Conservation (phyloP, 2,329 filamentous ascomycete species). For the Diaporthe eres region DNA sequence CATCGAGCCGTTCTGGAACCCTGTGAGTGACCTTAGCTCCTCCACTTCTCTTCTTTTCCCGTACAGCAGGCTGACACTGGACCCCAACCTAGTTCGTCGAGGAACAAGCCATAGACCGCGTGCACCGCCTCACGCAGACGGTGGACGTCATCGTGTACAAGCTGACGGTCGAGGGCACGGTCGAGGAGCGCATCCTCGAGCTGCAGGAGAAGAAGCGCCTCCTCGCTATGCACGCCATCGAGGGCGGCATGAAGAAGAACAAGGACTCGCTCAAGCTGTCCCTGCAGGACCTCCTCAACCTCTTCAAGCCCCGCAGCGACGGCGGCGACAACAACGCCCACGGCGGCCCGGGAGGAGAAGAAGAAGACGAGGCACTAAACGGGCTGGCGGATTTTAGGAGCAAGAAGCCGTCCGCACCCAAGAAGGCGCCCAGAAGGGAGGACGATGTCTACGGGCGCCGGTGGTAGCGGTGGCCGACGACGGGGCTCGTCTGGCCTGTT, state of each 20-base stretch:
- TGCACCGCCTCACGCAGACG: slow-evolving; percentile 97
- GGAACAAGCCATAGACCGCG: slow-evolving; percentile 98
- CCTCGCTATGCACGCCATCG: slow-evolving; percentile 92
- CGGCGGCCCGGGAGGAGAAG: slow-evolving; percentile 40
- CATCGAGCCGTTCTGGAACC: slow-evolving; percentile 98
- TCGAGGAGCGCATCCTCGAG: slow-evolving; percentile 95
- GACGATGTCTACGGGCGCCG: slow-evolving; percentile 60
- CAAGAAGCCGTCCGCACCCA: slow-evolving; percentile 46
- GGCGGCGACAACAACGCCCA: slow-evolving; percentile 47
- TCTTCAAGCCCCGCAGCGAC: slow-evolving; percentile 76
- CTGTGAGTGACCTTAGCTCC: slow-evolving; percentile 65
- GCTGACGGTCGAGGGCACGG: slow-evolving; percentile 86
- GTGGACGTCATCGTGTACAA: slow-evolving; percentile 96
- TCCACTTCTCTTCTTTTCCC: not conserved
- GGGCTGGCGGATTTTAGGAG: slow-evolving; percentile 41
- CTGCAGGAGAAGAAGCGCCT: slow-evolving; percentile 94
- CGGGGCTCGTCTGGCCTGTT: not conserved
- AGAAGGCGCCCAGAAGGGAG: slow-evolving; percentile 50
- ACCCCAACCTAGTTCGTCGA: slow-evolving; percentile 81
- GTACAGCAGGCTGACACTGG: slow-evolving; percentile 30
- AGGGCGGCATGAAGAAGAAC: slow-evolving; percentile 76
- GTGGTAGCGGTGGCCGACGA: slow-evolving; percentile 50
- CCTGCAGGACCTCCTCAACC: slow-evolving; percentile 91
- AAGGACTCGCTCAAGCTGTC: slow-evolving; percentile 85
- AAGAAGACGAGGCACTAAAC: slow-evolving; percentile 43